Evolutionary conservation across 768 basidiomycete species (phyloP), one percentile per base, ranked within the genome.

Genomic region (Xerocomellus intermedius): DNA sequence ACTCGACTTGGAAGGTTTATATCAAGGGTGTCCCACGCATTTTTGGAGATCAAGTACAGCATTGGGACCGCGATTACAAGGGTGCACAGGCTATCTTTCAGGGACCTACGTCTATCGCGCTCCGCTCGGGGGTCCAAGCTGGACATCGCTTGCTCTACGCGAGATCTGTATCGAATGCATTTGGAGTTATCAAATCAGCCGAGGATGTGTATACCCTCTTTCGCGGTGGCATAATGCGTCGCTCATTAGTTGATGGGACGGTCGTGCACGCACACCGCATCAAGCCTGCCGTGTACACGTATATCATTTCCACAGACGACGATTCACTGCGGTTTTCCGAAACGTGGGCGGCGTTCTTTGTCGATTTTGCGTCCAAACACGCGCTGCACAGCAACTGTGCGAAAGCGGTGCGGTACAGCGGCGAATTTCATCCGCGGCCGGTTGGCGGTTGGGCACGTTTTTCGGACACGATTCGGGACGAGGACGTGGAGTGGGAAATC

Each of bases 341-440:
- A 69, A 94, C 91, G 4, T 90, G 90, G 16, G 89, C 89, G 12
- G 85, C 88, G 33, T 93, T 93, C 73, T 89, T 91, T 63, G 88
- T 91, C 57, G 88, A 92, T 70, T 87, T 92, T 66, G 87, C 85
- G 41, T 88, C 86, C 26, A 94, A 94, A 71, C 92, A 94, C 65
- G 91, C 89, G 5, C 77, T 94, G 66, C 91, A 93, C 72, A 77
- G 84, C 39, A 88, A 90, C 66, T 89, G 89, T 65, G 77, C 78
- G 16, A 75, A 79, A 56, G 69, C 73, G 16, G 89, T 91, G 55
- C 76, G 86, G 46, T 91, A 90, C 64, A 79, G 80, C 43, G 89
- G 89, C 22, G 89, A 91, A 72, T 91, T 91, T 65, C 89, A 91
- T 67, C 84, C 84, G 17, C 78, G 89, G 21, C 87, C 84, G 21